Conservation (phyloP, 495 filamentous ascomycete species). For the Daldinia grandis region DNA sequence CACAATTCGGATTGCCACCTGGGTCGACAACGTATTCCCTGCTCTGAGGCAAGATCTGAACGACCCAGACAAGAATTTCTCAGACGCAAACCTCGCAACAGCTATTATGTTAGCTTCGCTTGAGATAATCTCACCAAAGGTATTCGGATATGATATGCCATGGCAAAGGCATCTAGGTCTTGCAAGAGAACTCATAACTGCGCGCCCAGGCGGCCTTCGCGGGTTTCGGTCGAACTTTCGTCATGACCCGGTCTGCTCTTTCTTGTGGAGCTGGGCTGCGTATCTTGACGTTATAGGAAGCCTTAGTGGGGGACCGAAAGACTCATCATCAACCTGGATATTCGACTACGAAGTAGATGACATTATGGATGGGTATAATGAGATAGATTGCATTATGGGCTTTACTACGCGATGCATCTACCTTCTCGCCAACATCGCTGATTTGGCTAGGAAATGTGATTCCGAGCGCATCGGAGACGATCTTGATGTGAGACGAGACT, state of each 20-base stretch:
- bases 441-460: conserved; percentile 76
- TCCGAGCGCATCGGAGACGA: conserved; percentile 65
- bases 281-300: conserved; percentile 85
- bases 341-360: conserved; percentile 59
- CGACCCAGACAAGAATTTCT: conserved; percentile 65
- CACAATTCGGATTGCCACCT: conserved; percentile 76
- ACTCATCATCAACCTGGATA: conserved; percentile 47
- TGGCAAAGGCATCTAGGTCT: conserved; percentile 84
- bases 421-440: conserved; percentile 77
- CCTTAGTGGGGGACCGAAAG: conserved; percentile 66
- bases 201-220: conserved; percentile 66
- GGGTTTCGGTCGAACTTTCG: conserved; percentile 60
- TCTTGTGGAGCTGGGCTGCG: conserved; percentile 86
- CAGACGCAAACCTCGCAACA: conserved; percentile 79
- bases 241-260: conserved; percentile 74
- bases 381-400: conserved; percentile 82
- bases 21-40: conserved; percentile 81
- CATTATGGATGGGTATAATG: conserved; percentile 65
- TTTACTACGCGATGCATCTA: conserved; percentile 75
- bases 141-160: conserved; percentile 72
- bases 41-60: conserved; percentile 73
- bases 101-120: conserved; percentile 88
- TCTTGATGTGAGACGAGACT: conserved; percentile 61
- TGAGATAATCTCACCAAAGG: conserved; percentile 84
- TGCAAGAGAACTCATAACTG: conserved; percentile 77